Base-by-base conservation (phyloP, 805 yeast genomes). In the Ogataea polymorpha region DNA sequence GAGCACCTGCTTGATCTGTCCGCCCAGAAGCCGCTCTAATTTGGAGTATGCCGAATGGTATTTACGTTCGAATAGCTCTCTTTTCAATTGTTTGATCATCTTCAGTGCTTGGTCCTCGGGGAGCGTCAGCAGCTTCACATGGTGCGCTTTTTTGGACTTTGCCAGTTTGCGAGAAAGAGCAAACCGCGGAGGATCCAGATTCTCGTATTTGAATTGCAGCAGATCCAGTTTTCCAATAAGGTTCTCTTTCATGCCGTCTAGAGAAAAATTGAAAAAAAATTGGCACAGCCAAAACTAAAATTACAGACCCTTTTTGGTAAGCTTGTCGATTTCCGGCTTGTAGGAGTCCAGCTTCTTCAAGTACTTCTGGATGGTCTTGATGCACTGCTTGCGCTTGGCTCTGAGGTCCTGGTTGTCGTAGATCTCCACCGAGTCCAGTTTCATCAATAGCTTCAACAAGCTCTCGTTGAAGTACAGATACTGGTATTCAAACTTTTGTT, bases 381-480 rank as follows among this genome's bases (percentile, higher is more conserved):
- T 79, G 8, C 74, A 72, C 37, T 67, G 70, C 55, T 79, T 83
- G 49, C 95, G 71, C 55, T 70, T 70, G 17, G 67, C 66, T 48
- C 86, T 75, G 49, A 85, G 64, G 1, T 67, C 63, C 1, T 65
- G 74, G 35, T 75, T 75, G 8, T 65, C 69, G 21, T 69, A 70
- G 8, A 66, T 67, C 5, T 61, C 62, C 25, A 86, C 68, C 3
- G 75, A 80, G 53, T 86, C 95, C 40, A 86, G 65, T 46, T 72
- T 76, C 70, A 85, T 71, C 49, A 84, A 61, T 47, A 81, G 70
- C 56, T 83, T 82, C 58, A 85, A 66, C 31, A 85, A 62, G 71
- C 74, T 74, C 59, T 85, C 95, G 52, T 80, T 82, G 58, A 69
- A 79, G 56, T 70, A 84, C 38, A 74, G 72, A 50, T 68, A 72